Evolutionary conservation across 352 stramenopile species (phyloP).

Genomic region (Globisporangium sylvaticum): DNA sequence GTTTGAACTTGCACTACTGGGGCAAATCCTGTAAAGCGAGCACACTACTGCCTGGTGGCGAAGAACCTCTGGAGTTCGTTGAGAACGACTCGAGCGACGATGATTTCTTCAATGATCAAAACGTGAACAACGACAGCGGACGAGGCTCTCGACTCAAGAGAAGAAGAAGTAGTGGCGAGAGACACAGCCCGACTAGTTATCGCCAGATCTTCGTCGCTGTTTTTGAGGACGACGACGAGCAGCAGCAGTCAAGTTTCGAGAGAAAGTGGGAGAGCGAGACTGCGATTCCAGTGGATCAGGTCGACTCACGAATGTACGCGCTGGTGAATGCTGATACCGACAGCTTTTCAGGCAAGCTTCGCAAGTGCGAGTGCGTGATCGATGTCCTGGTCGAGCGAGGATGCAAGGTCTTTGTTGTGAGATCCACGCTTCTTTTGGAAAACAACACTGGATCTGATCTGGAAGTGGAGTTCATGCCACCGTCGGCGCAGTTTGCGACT

Average conservation of each 20-base stretch:
- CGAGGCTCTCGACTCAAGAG: not conserved
- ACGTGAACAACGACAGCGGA: not conserved
- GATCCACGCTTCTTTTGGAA: slow-evolving; percentile 72
- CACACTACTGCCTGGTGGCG: slow-evolving; percentile 41
- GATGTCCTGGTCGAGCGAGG: slow-evolving; percentile 81
- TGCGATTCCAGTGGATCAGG: slow-evolving; percentile 77
- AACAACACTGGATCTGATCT: slow-evolving; percentile 83
- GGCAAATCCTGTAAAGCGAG: slow-evolving; percentile 50
- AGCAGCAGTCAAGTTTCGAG: slow-evolving; percentile 20
- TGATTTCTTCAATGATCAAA: slow-evolving; percentile 2
- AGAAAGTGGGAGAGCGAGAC: slow-evolving; percentile 73
- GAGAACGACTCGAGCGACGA: slow-evolving; percentile 12
- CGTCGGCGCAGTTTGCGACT: slow-evolving; percentile 37
- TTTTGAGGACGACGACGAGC: slow-evolving; percentile 26
- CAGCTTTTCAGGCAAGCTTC: slow-evolving; percentile 33
- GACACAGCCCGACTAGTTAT: slow-evolving; percentile 19
- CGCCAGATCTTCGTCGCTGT: slow-evolving; percentile 73
- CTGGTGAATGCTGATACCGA: slow-evolving; percentile 65
- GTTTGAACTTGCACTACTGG: slow-evolving; percentile 76
- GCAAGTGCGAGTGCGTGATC: slow-evolving; percentile 84
- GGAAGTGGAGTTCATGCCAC: slow-evolving; percentile 81
- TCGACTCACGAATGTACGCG: slow-evolving; percentile 80
- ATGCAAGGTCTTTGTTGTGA: slow-evolving; percentile 87
- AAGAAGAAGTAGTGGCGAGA: slow-evolving; percentile 15
- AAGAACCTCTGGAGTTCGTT: slow-evolving; percentile 66